These are phyloP conservation scores for Candida quercuum DNA, from an alignment of 805 yeast species.

Conservation along the genomic window DNA sequence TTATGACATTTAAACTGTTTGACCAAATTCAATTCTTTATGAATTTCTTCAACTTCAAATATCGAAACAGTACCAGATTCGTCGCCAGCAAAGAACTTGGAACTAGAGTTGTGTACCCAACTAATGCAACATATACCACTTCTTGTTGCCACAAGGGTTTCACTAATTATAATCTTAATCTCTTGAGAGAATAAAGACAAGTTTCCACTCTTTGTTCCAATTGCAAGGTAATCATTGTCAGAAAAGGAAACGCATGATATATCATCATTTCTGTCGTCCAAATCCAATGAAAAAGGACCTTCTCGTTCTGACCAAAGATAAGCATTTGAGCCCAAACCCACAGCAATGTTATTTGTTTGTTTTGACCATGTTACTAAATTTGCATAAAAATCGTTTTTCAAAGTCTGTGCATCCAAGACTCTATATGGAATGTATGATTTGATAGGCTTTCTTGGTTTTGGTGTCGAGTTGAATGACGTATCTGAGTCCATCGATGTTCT, in stretches of 20 bases:
- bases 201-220: slow-evolving; percentile 57
- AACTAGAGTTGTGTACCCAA: slow-evolving; percentile 46
- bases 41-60: slow-evolving; percentile 24
- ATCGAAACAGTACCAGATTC: slow-evolving; percentile 53
- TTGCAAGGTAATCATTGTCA: slow-evolving; percentile 37
- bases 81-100: slow-evolving; percentile 55
- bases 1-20: slow-evolving; percentile 39
- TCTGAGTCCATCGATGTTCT: slow-evolving; percentile 10
- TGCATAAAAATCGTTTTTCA: slow-evolving; percentile 73
- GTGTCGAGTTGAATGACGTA: slow-evolving; percentile 7
- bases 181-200: slow-evolving; percentile 40
- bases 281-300: slow-evolving; percentile 40
- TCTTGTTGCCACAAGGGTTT: slow-evolving; percentile 25
- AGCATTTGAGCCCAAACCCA: slow-evolving; percentile 56
- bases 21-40: slow-evolving; percentile 19
- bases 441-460: slow-evolving; percentile 20
- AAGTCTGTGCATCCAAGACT: slow-evolving; percentile 62
- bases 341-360: slow-evolving; percentile 45
- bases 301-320: slow-evolving; percentile 57
- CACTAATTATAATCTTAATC: slow-evolving; percentile 6
- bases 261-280: slow-evolving; percentile 31
- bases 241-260: slow-evolving; percentile 59
- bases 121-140: slow-evolving; percentile 49
- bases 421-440: slow-evolving; percentile 40
- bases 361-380: slow-evolving; percentile 72